Evolutionary conservation across 2,329 filamentous ascomycete species (phyloP).

Genomic region (Penicillium nordicum): DNA sequence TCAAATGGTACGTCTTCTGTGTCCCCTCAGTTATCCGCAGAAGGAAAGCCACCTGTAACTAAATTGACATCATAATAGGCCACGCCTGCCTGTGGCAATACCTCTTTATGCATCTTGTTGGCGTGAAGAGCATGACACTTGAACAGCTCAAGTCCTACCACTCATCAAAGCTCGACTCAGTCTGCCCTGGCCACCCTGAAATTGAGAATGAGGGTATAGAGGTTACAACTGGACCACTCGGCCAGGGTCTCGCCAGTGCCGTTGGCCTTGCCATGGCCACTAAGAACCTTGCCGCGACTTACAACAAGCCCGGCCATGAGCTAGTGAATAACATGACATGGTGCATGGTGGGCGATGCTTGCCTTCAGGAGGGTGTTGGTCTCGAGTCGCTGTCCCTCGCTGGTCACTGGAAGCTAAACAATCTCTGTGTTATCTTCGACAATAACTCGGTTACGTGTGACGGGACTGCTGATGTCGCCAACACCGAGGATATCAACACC

Average conservation of each 20-base stretch:
- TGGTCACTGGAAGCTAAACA: slow-evolving; percentile 53
- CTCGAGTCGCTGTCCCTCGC: slow-evolving; percentile 55
- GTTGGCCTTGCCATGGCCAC: slow-evolving; percentile 58
- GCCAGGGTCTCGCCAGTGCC: slow-evolving; percentile 58
- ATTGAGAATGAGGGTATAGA: slow-evolving; percentile 58
- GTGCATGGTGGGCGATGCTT: slow-evolving; percentile 58
- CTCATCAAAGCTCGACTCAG: slow-evolving; percentile 25
- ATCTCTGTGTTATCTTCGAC: slow-evolving; percentile 56
- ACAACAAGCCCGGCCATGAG: slow-evolving; percentile 50
- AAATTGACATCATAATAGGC: slow-evolving; percentile 19
- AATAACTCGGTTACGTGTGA: slow-evolving; percentile 60
- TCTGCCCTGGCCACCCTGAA: slow-evolving; percentile 48
- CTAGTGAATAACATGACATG: slow-evolving; percentile 53
- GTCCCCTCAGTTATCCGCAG: background rate
- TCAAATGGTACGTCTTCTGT: slow-evolving; percentile 37
- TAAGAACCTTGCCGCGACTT: slow-evolving; percentile 54
- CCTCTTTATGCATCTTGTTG: slow-evolving; percentile 30
- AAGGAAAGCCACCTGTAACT: background rate
- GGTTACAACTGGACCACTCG: slow-evolving; percentile 58
- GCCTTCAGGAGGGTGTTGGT: slow-evolving; percentile 55
- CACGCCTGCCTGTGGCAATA: slow-evolving; percentile 35
- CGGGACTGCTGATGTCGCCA: slow-evolving; percentile 52
- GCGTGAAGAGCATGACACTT: slow-evolving; percentile 31
- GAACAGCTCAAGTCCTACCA: slow-evolving; percentile 36
- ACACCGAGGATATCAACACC: slow-evolving; percentile 54